These are phyloP conservation scores for Neurospora sp. DNA, from an alignment of 495 filamentous ascomycete species.

Conservation along the genomic window DNA sequence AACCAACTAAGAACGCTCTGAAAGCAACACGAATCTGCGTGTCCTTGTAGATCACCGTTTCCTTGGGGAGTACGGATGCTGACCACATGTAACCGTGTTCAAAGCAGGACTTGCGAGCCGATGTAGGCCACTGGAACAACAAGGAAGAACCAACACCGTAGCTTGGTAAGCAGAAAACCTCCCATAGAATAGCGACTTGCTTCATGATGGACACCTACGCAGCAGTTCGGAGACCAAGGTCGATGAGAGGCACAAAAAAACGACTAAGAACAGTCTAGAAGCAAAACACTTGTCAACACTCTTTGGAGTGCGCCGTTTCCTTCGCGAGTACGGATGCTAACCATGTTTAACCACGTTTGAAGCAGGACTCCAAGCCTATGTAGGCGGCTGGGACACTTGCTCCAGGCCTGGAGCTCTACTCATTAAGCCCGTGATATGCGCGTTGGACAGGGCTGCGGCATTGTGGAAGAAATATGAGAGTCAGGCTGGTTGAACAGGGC, in stretches of 20 bases:
- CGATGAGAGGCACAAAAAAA: not conserved
- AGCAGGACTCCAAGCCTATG: not conserved
- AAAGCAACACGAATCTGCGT: not conserved
- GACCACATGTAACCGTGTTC: not conserved
- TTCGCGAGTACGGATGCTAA: not conserved
- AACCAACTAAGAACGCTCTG: not conserved
- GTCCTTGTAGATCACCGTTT: not conserved
- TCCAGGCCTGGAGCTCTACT: not conserved
- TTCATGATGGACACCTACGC: not conserved
- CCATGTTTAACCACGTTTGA: not conserved
- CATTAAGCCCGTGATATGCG: not conserved
- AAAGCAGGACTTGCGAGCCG: not conserved
- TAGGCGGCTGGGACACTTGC: no score
- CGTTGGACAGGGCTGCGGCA: not conserved
- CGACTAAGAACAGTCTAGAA: not conserved
- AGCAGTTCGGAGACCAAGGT: not conserved
- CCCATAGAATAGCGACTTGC: not conserved
- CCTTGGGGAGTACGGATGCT: not conserved
- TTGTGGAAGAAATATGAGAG: not conserved
- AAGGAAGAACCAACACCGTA: not conserved
- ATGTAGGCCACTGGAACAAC: not conserved
- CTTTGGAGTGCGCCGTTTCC: not conserved
- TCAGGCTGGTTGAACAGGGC: not conserved
- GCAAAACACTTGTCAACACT: not conserved
- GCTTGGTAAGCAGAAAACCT: not conserved